Evolutionary conservation across 176 grass and related monocot genomes (phyloP), one percentile per base, ranked within the genome.

Genomic region (Musa schizocarpa): DNA sequence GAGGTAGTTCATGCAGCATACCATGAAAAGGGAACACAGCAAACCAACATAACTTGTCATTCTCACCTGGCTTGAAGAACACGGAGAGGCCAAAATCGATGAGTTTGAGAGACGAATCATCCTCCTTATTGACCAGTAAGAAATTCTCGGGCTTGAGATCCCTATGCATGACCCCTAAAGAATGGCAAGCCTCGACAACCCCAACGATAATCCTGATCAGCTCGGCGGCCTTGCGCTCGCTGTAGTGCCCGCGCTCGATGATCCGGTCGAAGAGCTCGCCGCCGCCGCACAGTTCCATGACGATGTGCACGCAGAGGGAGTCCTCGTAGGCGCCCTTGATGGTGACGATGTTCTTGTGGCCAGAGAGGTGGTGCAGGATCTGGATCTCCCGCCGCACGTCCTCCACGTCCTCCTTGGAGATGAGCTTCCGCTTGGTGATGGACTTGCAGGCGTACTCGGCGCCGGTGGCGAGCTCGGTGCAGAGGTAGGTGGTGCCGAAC

Each of bases 311-410:
- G 74, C 79, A 94, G 69, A 86, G 70, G 77, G 84, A 77, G 75
- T 99, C 96, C 87, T 99, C 96, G 80, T 84, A 99, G 0, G 96
- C 96, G 29, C 96, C 96, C 80, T 99, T 99, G 84, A 99, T 99
- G 9, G 84, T 81, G 66, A 99, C 96, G 50, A 99, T 84, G 83
- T 99, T 99, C 2, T 6, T 81, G 81, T 94, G 91, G 0, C 91
- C 96, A 0, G 96, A 83, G 52, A 99, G 89, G 85, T 99, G 96
- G 78, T 99, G 96, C 88, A 99, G 91, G 85, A 99, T 99, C 87
- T 99, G 96, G 88, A 99, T 99, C 96, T 99, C 96, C 64, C 96
- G 86, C n/a, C 96, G 86, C 69, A 99, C 96, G 78, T 99, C 96
- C 25, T 99, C 91, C 25, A 99, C 17, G 69, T 99, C 96, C 84